Evolutionary conservation across 768 basidiomycete species (phyloP).

Genomic region (Collybiopsis confluens): DNA sequence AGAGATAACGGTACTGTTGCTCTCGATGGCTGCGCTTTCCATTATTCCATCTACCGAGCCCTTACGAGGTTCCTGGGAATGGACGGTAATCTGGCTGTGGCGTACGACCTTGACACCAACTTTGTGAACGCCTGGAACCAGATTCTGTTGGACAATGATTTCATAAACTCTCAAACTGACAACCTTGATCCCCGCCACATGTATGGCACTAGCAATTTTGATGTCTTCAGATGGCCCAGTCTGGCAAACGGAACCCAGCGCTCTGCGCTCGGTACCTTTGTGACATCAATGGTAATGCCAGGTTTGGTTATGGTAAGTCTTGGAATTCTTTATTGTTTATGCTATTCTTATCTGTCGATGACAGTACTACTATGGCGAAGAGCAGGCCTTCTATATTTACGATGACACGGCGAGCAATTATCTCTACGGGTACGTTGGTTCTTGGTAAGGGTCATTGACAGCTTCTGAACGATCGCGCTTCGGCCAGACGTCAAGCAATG

Average conservation of each 20-base stretch:
- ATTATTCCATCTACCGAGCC: slow-evolving; percentile 90
- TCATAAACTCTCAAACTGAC: slow-evolving; percentile 68
- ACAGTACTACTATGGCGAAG: slow-evolving; percentile 93
- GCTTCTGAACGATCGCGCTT: slow-evolving; percentile 1
- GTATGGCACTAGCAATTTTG: slow-evolving; percentile 91
- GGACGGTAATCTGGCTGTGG: slow-evolving; percentile 92
- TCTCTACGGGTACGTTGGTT: slow-evolving; percentile 66
- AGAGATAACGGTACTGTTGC: slow-evolving; percentile 61
- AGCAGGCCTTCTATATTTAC: slow-evolving; percentile 83
- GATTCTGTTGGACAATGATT: slow-evolving; percentile 86
- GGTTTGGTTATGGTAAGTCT: slow-evolving; percentile 72
- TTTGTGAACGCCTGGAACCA: slow-evolving; percentile 90
- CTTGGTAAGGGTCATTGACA: not conserved
- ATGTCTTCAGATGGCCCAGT: slow-evolving; percentile 92
- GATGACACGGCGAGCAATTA: slow-evolving; percentile 92
- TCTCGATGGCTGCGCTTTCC: slow-evolving; percentile 83
- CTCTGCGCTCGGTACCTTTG: slow-evolving; percentile 73
- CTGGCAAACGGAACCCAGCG: slow-evolving; percentile 79
- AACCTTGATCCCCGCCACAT: slow-evolving; percentile 79
- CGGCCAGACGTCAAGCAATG: slow-evolving; percentile 85
- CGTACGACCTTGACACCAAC: slow-evolving; percentile 78
- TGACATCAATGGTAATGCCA: slow-evolving; percentile 81
- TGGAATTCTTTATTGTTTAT: slow-evolving; percentile 40
- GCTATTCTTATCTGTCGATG: slow-evolving; percentile 70
- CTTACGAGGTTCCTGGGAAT: slow-evolving; percentile 87